phyloP scores from a whole-genome alignment of 1,284 basidiomycete genomes.

The Trametes sp. region DNA sequence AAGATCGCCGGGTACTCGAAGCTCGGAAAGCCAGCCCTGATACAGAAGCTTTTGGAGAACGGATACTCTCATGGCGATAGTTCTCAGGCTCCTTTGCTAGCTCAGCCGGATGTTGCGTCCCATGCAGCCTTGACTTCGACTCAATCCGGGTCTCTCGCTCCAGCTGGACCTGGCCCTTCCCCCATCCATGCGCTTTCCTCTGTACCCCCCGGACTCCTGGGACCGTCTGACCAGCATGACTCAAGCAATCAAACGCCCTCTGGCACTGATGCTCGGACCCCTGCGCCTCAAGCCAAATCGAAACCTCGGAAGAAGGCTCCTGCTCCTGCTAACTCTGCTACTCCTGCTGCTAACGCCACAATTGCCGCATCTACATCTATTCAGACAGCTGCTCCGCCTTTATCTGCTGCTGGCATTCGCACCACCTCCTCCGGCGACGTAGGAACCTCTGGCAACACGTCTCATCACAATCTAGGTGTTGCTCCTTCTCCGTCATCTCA shows the following conservation, averaged over 20 bases:
- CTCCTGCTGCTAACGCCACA: neutral
- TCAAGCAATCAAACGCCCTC: too few relatives aligned
- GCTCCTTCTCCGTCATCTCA: too few relatives aligned
- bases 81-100: neutral
- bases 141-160: neutral
- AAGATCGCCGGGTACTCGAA: slow-evolving; percentile 71
- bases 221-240: neutral
- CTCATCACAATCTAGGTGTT: neutral
- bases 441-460: too few relatives aligned
- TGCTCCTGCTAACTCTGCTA: too few relatives aligned
- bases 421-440: neutral
- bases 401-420: too few relatives aligned
- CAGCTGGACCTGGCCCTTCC: neutral
- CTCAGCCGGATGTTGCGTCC: neutral
- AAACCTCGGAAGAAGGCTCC: slow-evolving; percentile 6
- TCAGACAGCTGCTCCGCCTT: neutral
- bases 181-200: neutral
- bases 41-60: slow-evolving; percentile 54
- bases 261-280: neutral
- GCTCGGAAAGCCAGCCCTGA: slow-evolving; percentile 62
- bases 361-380: neutral
- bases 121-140: neutral
- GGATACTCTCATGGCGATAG: neutral
- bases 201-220: neutral
- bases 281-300: neutral